Conservation (phyloP, 495 filamentous ascomycete species). For the Immersiella caudata region DNA sequence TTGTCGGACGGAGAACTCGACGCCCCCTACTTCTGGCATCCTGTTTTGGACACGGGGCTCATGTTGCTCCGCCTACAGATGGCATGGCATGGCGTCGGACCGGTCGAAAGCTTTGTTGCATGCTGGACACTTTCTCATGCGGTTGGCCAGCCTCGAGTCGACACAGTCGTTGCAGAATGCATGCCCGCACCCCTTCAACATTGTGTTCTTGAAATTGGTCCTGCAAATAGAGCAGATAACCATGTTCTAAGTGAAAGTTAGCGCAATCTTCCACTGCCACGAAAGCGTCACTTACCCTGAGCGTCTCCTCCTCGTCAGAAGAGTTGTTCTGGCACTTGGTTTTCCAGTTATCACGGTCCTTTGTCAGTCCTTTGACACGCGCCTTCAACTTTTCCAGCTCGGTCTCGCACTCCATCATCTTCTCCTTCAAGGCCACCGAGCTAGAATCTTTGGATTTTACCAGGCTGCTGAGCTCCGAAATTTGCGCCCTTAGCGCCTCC, state of each 20-base stretch:
- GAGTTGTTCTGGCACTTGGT: constrained; percentile 76
- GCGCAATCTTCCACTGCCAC: constrained; percentile 12
- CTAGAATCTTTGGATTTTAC: constrained; percentile 73
- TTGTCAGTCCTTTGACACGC: constrained; percentile 72
- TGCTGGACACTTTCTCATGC: constrained; percentile 91
- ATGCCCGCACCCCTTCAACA: constrained; percentile 92
- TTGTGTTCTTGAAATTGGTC: constrained; percentile 89
- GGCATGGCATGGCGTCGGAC: constrained; percentile 77
- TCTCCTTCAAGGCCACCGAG: constrained; percentile 61
- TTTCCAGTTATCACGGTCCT: constrained; percentile 79
- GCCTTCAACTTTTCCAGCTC: constrained; percentile 74
- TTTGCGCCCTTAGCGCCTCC: constrained; percentile 75
- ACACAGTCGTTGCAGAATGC: constrained; percentile 91
- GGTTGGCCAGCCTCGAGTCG: constrained; percentile 80
- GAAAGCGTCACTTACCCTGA: constrained; percentile 66
- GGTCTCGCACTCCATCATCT: constrained; percentile 57
- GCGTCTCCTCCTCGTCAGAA: constrained; percentile 77
- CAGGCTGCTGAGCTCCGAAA: constrained; percentile 70
- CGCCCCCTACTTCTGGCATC: no score
- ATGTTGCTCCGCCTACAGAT: constrained; percentile 28
- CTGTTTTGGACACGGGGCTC: background rate
- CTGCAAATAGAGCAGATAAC: constrained; percentile 89
- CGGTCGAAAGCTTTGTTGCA: constrained; percentile 88
- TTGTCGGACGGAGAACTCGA: background rate
- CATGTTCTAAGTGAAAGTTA: constrained; percentile 65